phyloP scores from a whole-genome alignment of 139 green algal species.

The Marvania coccoides region DNA sequence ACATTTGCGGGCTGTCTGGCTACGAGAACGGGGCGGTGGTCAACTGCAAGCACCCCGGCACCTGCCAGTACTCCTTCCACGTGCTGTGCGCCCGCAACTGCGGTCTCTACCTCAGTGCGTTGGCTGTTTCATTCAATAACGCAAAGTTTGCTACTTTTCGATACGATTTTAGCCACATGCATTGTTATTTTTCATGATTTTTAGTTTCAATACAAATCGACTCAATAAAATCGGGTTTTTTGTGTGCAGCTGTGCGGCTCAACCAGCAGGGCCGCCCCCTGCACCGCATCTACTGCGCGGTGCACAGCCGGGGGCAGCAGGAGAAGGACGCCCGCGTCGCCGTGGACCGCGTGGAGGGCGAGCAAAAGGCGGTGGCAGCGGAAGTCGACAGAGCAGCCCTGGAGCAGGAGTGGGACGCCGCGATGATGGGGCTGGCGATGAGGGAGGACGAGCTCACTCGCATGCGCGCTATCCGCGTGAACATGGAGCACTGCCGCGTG shows the following conservation, averaged over 20 bases:
- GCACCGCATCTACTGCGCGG: slow-evolving; percentile 59
- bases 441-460: slow-evolving; percentile 13
- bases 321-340: slow-evolving; percentile 24
- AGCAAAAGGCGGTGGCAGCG: not conserved
- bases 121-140: not conserved
- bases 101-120: slow-evolving; percentile 53
- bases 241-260: slow-evolving; percentile 2
- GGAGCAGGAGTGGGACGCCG: not conserved
- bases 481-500: slow-evolving; percentile 45
- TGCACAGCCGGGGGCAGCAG: slow-evolving; percentile 46
- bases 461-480: slow-evolving; percentile 21
- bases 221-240: too few relatives aligned
- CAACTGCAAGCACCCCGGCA: slow-evolving; percentile 37
- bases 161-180: too few relatives aligned
- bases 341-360: not conserved
- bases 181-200: too few relatives aligned
- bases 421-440: slow-evolving; percentile 11
- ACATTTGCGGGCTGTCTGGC: slow-evolving; percentile 29
- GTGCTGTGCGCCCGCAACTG: slow-evolving; percentile 69
- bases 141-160: too few relatives aligned
- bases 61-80: slow-evolving; percentile 60
- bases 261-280: slow-evolving; percentile 2
- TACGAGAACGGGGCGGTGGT: slow-evolving; percentile 39
- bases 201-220: too few relatives aligned
- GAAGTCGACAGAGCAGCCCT: not conserved